Conservation (phyloP, 2,329 filamentous ascomycete genomes). For the Colletotrichum euphorbiae region DNA sequence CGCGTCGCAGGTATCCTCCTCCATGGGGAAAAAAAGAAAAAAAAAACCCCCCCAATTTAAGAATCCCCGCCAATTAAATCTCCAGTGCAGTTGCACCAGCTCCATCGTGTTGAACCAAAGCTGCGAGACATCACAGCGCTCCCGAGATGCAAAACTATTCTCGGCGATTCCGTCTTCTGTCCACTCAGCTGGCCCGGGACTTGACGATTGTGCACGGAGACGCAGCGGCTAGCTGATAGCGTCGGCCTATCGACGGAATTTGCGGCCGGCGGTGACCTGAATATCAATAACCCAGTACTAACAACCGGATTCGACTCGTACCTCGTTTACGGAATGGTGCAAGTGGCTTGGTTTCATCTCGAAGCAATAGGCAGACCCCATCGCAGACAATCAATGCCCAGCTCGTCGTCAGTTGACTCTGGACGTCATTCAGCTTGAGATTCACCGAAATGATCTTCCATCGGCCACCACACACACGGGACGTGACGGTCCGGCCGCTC, state of each 20-base stretch:
- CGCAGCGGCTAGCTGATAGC: slow-evolving; percentile 7
- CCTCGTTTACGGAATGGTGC: not conserved
- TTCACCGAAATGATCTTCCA: slow-evolving; percentile 9
- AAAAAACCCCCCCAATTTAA: not conserved
- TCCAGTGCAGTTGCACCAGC: slow-evolving; percentile 20
- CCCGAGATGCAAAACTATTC: slow-evolving; percentile 3
- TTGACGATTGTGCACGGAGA: not conserved
- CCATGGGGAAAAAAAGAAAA: too few relatives aligned
- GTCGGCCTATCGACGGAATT: slow-evolving; percentile 17
- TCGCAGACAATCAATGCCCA: slow-evolving; percentile 2
- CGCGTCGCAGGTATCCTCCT: too few relatives aligned
- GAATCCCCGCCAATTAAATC: not conserved
- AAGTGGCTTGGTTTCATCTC: not conserved
- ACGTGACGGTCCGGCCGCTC: not conserved
- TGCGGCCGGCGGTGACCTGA: slow-evolving; percentile 18
- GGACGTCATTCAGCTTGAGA: slow-evolving; percentile 14
- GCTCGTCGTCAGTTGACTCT: slow-evolving; percentile 6
- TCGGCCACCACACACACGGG: slow-evolving; percentile 17
- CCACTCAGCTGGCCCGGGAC: slow-evolving; percentile 20
- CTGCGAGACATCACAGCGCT: slow-evolving; percentile 7
- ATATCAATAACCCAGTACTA: not conserved
- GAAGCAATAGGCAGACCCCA: not conserved
- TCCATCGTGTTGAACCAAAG: slow-evolving; percentile 13
- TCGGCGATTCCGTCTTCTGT: slow-evolving; percentile 13
- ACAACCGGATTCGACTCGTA: not conserved